Evolutionary conservation across 2,329 filamentous ascomycete species (phyloP), one percentile per base, ranked within the genome.

Genomic region (Penicillium sp.): DNA sequence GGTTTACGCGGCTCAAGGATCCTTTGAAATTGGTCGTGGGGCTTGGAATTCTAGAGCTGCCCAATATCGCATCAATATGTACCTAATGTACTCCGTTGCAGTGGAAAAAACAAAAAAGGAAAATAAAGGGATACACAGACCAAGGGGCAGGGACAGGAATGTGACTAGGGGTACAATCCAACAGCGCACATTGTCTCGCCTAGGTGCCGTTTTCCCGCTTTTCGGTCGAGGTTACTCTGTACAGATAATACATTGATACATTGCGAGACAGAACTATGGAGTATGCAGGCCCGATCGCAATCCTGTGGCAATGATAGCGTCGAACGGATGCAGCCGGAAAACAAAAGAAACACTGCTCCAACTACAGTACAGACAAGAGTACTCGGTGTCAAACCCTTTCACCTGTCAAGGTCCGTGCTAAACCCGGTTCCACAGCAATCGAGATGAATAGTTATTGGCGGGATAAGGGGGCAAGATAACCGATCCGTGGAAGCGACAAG

Each of bases 211-310:
- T n/a, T 38, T 9, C 24, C 23, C 23, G 6, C 23, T 39, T 27
- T 31, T 42, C 9, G 26, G 16, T 22, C n/a, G 26, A 24, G 18
- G 26, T 37, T 16, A 24, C 23, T 24, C 23, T 1, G 23, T 24
- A 44, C 18, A 16, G n/a, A 20, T 10, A 16, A 22, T n/a, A 10
- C 13, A 44, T 9, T 42, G 44, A 22, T n/a, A 10, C 13, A 44
- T 9, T 42, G 44, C 41, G 28, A 42, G 44, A 47, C 41, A 18
- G 26, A 31, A 27, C 27, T 27, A 14, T 36, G 32, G 20, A n/a
- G 13, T 16, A 40, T 44, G 37, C 46, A 35, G 46, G 14, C 43
- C 29, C 46, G 40, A 46, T 51, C 42, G 42, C 8, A 41, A 42
- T 40, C 26, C 39, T 23, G 13, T 29, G 28, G 11, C 6, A 29